Evolutionary conservation across 441 rosid species (phyloP), one percentile per base, ranked within the genome.

Genomic region (Erodium trifolium): DNA sequence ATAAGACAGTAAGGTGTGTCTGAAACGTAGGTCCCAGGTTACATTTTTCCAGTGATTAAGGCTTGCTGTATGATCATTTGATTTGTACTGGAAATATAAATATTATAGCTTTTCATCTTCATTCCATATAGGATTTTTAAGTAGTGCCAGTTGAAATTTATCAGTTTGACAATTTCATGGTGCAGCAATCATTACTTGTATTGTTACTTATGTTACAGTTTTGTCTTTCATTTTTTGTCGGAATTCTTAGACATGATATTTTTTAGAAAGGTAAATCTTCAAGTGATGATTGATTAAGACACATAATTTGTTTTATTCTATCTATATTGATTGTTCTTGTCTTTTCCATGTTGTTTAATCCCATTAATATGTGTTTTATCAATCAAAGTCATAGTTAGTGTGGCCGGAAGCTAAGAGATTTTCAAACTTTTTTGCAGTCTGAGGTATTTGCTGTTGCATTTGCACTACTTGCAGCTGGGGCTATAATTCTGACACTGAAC

Each of bases 401-500:
- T 51, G 19, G 19, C 1, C 0, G 17, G 7, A 5, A 3, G 59
- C 59, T 14, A 51, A 51, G 18, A 51, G 59, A 1, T 51, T 51
- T 51, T 14, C 59, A 3, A 51, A n/a, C 6, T 51, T 51, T 72
- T 12, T 75, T 68, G 66, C 88, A 91, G 96, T 91, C 97, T 1
- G 97, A 93, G 79, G 96, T 93, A 59, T 93, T 93, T 67, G 97
- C 97, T 0, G 97, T 89, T 79, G 99, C 99, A 69, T 91, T 93
- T 79, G 99, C 97, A 9, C 83, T 93, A 67, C 91, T 93, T 68
- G 97, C 96, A 0, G 90, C 93, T 14, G 97, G 99, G 55, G 99
- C 96, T 68, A 88, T 93, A 47, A 89, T 93, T 71, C 85, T 93
- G 83, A 93, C 99, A 9, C 74, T 89, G 81, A 93, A 91, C 70